Evolutionary conservation across 257 asterid species (phyloP), one percentile per base, ranked within the genome.

Genomic region (Cinchona pubescens): DNA sequence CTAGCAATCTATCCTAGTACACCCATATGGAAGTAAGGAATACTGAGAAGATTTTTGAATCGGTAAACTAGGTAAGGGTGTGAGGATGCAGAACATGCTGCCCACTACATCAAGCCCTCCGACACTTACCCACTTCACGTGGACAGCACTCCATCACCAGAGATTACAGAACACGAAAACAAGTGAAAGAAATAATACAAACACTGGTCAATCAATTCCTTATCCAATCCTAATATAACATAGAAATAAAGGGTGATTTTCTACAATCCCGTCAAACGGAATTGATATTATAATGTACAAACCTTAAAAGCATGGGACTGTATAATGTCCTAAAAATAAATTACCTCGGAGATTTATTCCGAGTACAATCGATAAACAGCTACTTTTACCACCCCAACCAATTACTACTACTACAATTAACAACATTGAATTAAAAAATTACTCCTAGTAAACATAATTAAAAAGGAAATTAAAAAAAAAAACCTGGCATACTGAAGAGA

Each of bases 401-500:
- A n/a, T n/a, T 46, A 46, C 16, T 7, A 5, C 10, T 42, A 8
- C 29, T 7, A 7, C 30, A 23, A 55, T 46, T n/a, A 15, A 6
- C 2, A 23, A 55, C 11, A 21, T n/a, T 55, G 3, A n/a, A 21
- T 11, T 21, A 55, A 4, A 15, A 48, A 48, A 1, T 18, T 5
- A 32, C 67, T 27, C 5, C 27, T 21, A 2, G 12, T 34, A 18
- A 21, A 27, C 64, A 23, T 16, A 69, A 25, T 63, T 23, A 30
- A 45, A 59, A 72, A 46, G 9, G 68, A 19, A 55, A n/a, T n/a
- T n/a, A 67, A 49, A 70, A 53, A 37, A 80, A 71, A 60, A 11
- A 46, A 91, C 97, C 97, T 94, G 72, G 99, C 96, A 81, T 94
- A 94, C 72, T 92, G 97, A 78, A 92, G 99, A 78, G 96, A 89